Percentiles rank a stretch among this genome's conserved stretches.
Conservation (phyloP, 1,284 basidiomycete species). For the Ceratobasidium sp. region DNA sequence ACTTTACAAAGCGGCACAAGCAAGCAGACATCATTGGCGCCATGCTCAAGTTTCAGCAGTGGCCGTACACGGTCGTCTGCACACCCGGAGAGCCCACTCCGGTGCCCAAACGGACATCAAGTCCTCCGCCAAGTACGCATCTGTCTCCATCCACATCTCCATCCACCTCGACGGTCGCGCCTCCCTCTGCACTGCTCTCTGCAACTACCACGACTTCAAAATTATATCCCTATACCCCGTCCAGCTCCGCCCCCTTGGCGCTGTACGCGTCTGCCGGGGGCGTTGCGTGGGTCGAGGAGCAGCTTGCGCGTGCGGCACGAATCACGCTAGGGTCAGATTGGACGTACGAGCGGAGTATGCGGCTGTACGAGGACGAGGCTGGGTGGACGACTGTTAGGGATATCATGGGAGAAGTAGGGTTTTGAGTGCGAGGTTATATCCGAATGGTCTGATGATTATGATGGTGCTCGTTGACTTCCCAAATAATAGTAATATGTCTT, state of each 20-base stretch:
- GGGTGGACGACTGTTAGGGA: constrained; percentile 2
- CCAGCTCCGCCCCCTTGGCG: background rate
- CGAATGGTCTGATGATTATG: background rate
- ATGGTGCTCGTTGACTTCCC: background rate
- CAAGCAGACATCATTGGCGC: constrained; percentile 63
- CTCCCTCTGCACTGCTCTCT: background rate
- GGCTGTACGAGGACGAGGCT: constrained; percentile 29
- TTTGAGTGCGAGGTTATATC: constrained; percentile 1
- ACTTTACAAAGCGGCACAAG: constrained; percentile 65
- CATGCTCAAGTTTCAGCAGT: constrained; percentile 63
- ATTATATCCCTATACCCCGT: constrained; percentile 13
- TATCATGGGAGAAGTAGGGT: constrained; percentile 8
- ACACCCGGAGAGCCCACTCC: background rate
- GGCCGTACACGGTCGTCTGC: constrained; percentile 46
- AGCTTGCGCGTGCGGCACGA: constrained; percentile 26
- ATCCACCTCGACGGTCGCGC: background rate
- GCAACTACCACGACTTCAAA: background rate
- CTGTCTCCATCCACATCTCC: constrained; percentile 2
- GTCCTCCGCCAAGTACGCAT: background rate
- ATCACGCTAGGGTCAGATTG: constrained; percentile 32
- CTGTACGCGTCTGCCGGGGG: constrained; percentile 24
- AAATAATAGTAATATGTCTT: background rate
- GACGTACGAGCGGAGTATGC: constrained; percentile 38
- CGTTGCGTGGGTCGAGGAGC: constrained; percentile 37
- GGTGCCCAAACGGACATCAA: background rate